Base-by-base conservation (phyloP, 164 flowering plant genomes). In the Vitis labrusca region DNA sequence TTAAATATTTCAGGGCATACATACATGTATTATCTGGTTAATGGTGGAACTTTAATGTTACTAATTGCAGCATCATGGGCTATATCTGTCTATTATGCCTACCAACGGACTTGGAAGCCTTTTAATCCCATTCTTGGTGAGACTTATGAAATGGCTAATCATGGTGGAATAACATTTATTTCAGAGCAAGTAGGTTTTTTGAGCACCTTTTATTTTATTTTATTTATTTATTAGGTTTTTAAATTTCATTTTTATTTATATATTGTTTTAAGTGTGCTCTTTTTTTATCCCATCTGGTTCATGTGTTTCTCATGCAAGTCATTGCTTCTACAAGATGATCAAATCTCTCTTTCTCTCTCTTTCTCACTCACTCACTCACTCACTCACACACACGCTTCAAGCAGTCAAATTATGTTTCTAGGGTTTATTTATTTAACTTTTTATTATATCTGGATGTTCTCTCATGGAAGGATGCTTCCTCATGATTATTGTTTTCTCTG, bases 101-200 rank as follows among this genome's bases (percentile, higher is more conserved):
- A 64, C 47, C 91, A 85, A 78, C 73, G 97, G 47, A 80, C 90
- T 49, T 91, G 93, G 92, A 93, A 91, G 81, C 98, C 97, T 49
- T 93, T 93, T 68, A 90, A 93, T 83, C 97, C 98, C 52, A 90
- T 93, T 76, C 95, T 93, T 79, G 97, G 98, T 12, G 98, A 93
- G 77, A 91, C 98, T 60, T 93, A 86, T 79, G 98, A 93, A 81
- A 78, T 93, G 91, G 82, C 69, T 47, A 89, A 87, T 80, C 92
- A 90, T 68, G 84, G 81, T 13, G 98, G 93, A 12, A 63, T 93
- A 52, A 81, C 89, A 61, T 93, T 91, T 77, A 74, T 93, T 50
- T 61, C 92, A 52, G 98, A 93, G 83, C 97, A 93, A 90, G 98
- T 93, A 69, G 75, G 69, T 53, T 63, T 27, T 37, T 70, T 6